phyloP scores from a whole-genome alignment of 2,329 filamentous ascomycete species.

The Verticillium tricorpus region DNA sequence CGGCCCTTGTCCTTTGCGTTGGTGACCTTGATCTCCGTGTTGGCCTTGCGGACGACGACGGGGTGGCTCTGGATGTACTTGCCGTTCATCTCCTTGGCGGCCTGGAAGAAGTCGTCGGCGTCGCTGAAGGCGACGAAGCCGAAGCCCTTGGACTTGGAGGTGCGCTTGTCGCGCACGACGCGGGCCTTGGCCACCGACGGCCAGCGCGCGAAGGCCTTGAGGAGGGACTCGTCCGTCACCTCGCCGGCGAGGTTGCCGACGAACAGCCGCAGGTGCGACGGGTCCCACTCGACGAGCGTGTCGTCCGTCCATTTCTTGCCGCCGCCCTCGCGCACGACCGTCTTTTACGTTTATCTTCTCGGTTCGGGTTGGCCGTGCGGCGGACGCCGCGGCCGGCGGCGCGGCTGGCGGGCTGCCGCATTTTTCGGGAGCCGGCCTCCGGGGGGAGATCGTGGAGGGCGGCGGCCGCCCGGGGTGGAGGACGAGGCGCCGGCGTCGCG shows the following conservation, averaged over 20 bases:
- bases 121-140: conserved; percentile 96
- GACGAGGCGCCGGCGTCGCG: conserved; percentile 22
- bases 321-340: conserved; percentile 81
- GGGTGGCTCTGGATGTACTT: conserved; percentile 99
- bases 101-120: conserved; percentile 93
- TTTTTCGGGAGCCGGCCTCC: no score
- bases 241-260: conserved; percentile 96
- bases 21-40: conserved; percentile 81
- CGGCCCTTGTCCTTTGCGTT: conserved; percentile 58
- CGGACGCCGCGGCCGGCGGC: conserved; percentile 22
- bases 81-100: conserved; percentile 96
- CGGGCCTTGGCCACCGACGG: conserved; percentile 85
- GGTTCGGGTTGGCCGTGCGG: conserved; percentile 39
- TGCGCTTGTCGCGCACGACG: conserved; percentile 91
- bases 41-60: conserved; percentile 79
- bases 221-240: conserved; percentile 90
- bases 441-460: conserved; percentile 40
- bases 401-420: no score
- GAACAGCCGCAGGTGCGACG: conserved; percentile 88
- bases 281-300: conserved; percentile 90
- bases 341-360: conserved; percentile 78
- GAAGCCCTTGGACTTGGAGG: conserved; percentile 92
- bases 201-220: conserved; percentile 91
- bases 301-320: conserved; percentile 91
- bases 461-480: conserved; percentile 11